These are phyloP conservation scores for Fragaria iinumae DNA, from an alignment of 306 rosid species.

Conservation along the genomic window DNA sequence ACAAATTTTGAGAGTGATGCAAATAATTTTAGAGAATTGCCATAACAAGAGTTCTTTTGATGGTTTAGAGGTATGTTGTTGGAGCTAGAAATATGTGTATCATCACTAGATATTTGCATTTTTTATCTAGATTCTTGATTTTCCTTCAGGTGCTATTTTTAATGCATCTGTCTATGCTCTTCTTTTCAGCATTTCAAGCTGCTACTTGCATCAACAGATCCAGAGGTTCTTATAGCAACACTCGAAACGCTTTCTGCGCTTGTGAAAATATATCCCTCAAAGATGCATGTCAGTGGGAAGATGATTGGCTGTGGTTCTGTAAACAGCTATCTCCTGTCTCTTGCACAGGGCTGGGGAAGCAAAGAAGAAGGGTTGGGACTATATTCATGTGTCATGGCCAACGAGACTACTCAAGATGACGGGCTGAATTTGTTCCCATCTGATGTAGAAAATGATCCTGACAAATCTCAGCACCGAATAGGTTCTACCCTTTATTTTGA, in stretches of 20 bases:
- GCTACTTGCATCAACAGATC: constrained; percentile 86
- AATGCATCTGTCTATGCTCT: background rate
- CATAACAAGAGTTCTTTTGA: constrained; percentile 88
- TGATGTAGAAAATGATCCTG: constrained; percentile 58
- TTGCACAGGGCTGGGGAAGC: constrained; percentile 99
- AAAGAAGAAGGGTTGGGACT: constrained; percentile 97
- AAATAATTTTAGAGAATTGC: constrained; percentile 83
- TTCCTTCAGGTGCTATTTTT: constrained; percentile 7
- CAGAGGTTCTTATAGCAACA: constrained; percentile 80
- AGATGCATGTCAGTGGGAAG: constrained; percentile 89
- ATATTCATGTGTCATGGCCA: constrained; percentile 81
- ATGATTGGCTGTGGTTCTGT: constrained; percentile 90
- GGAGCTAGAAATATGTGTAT: constrained; percentile 18
- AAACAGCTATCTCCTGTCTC: constrained; percentile 79
- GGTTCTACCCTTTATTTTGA: constrained; percentile 96
- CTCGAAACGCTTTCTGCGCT: constrained; percentile 90
- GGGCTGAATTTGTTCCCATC: constrained; percentile 79
- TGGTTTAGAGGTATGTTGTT: constrained; percentile 82
- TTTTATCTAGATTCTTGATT: background rate
- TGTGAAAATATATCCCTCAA: constrained; percentile 89
- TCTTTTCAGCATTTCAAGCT: constrained; percentile 86
- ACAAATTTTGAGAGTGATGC: constrained; percentile 94
- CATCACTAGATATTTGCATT: background rate
- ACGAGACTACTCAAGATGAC: constrained; percentile 69
- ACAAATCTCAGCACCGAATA: constrained; percentile 63